phyloP scores from a whole-genome alignment of 495 filamentous ascomycete genomes.

The Bombardia bombarda region DNA sequence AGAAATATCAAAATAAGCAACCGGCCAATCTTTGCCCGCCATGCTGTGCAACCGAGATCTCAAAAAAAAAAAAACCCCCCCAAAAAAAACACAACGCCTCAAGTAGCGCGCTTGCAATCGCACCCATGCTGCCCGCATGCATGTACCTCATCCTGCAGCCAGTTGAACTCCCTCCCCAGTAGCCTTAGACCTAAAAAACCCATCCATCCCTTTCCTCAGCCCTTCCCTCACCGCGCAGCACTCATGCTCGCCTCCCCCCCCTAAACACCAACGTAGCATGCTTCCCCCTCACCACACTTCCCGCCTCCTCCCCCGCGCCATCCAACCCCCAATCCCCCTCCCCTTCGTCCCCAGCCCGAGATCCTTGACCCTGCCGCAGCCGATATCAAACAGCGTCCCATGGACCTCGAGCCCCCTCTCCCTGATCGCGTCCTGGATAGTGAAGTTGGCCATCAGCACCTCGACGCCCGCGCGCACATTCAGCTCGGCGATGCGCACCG shows the following conservation, averaged over 20 bases:
- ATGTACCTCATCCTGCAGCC: too few relatives aligned
- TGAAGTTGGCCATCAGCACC: constrained; percentile 51
- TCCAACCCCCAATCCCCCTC: constrained; percentile 1
- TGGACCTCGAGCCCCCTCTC: constrained; percentile 67
- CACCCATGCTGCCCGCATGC: too few relatives aligned
- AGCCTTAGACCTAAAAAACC: too few relatives aligned
- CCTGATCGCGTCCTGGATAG: constrained; percentile 55
- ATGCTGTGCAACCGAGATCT: too few relatives aligned
- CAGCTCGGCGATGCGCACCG: constrained; percentile 53
- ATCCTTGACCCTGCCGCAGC: constrained; percentile 49
- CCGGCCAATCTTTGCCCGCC: too few relatives aligned
- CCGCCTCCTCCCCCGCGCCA: constrained; percentile 8
- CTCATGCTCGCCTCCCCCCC: constrained; percentile 24
- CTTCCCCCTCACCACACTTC: constrained; percentile 37
- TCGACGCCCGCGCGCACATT: constrained; percentile 62
- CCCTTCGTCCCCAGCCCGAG: constrained; percentile 42
- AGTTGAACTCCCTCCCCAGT: too few relatives aligned
- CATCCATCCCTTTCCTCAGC: too few relatives aligned
- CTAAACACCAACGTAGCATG: constrained; percentile 43
- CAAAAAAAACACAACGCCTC: too few relatives aligned
- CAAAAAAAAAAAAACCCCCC: too few relatives aligned
- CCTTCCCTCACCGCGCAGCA: constrained; percentile 1
- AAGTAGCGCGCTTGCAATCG: too few relatives aligned
- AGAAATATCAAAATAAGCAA: too few relatives aligned
- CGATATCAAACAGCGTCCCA: constrained; percentile 63